These are phyloP conservation scores for Trichosporon faecale DNA, from an alignment of 1,284 basidiomycete species.

Conservation along the genomic window DNA sequence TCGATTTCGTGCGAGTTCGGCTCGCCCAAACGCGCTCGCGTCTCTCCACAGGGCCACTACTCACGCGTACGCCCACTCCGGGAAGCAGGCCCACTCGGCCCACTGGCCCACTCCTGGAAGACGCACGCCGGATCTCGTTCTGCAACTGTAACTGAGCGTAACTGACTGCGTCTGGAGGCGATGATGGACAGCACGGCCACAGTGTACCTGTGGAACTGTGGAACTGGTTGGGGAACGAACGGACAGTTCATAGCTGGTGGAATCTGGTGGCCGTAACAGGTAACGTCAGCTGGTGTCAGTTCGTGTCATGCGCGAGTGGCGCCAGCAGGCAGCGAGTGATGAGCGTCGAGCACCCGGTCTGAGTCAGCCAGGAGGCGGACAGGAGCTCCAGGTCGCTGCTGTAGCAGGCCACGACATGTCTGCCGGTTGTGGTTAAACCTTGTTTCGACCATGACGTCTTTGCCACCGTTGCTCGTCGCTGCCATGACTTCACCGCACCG, in stretches of 20 bases:
- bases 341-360: not conserved
- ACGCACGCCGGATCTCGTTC: not conserved
- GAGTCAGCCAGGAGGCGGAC: not conserved
- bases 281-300: not conserved
- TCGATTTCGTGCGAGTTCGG: not conserved
- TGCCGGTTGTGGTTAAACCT: not conserved
- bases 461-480: not conserved
- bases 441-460: not conserved
- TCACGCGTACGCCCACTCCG: not conserved
- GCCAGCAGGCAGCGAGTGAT: not conserved
- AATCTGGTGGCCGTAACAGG: not conserved
- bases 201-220: not conserved
- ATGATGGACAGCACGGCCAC: not conserved
- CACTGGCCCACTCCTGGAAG: not conserved
- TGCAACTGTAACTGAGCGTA: slow-evolving; percentile 1
- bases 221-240: not conserved
- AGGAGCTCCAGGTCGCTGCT: not conserved
- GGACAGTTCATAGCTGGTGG: not conserved
- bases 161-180: not conserved
- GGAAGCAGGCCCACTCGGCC: not conserved
- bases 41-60: not conserved
- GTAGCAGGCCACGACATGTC: not conserved
- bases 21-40: not conserved
- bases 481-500: not conserved
- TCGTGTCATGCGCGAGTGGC: too few relatives aligned